phyloP scores from a whole-genome alignment of 202 grass and related monocot species.

The Panicum virgatum region DNA sequence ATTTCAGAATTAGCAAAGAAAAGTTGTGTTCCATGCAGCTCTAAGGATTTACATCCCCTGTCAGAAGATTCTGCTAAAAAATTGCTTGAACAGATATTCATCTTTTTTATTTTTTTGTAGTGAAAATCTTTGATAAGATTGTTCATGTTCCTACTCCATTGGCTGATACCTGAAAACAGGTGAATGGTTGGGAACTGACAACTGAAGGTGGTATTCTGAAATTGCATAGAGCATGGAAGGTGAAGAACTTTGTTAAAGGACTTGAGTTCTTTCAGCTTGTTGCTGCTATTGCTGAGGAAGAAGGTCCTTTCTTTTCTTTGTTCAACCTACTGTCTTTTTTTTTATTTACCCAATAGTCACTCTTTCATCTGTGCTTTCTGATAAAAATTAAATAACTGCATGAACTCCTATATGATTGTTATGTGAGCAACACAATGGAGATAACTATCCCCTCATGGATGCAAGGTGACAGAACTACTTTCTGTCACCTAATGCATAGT shows the following conservation, averaged over 20 bases:
- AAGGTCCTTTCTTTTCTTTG: slow-evolving; percentile 58
- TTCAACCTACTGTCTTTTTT: not conserved
- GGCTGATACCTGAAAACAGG: slow-evolving; percentile 51
- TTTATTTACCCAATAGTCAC: not conserved
- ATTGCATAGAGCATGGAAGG: slow-evolving; percentile 75
- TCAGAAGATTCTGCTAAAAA: slow-evolving; percentile 75
- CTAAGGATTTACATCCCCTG: slow-evolving; percentile 68
- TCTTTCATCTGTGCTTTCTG: not conserved
- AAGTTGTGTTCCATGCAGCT: slow-evolving; percentile 81
- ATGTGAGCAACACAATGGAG: slow-evolving; percentile 18
- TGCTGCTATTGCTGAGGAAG: slow-evolving; percentile 73
- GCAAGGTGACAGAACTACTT: slow-evolving; percentile 10
- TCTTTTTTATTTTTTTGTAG: not conserved
- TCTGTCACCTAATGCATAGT: not conserved
- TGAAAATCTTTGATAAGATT: not conserved
- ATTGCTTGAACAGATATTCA: slow-evolving; percentile 58
- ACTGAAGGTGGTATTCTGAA: slow-evolving; percentile 62
- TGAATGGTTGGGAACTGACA: slow-evolving; percentile 64
- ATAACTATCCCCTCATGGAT: slow-evolving; percentile 15
- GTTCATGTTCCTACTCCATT: slow-evolving; percentile 15
- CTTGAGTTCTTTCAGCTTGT: slow-evolving; percentile 92
- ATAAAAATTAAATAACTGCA: not conserved
- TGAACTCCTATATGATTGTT: not conserved
- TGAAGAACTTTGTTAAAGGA: slow-evolving; percentile 87
- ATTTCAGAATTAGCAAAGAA: slow-evolving; percentile 65